A percentile compares a stretch with the other conserved stretches of the same genome.
These are phyloP conservation scores for Quercus cerris DNA, from an alignment of 306 rosid genomes.

Conservation along the genomic window DNA sequence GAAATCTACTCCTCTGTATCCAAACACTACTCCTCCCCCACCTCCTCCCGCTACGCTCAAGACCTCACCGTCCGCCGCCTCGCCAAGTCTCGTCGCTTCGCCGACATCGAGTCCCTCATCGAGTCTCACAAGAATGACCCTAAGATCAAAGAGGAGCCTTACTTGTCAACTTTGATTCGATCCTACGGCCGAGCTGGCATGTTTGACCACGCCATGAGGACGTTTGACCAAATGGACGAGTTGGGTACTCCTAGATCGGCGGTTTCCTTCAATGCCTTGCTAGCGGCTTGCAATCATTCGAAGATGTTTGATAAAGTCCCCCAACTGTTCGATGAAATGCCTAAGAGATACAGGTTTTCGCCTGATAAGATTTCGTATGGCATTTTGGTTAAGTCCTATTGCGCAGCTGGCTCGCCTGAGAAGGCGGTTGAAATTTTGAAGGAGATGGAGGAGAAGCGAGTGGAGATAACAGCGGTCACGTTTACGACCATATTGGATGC, in stretches of 20 bases:
- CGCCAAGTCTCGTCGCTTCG: slow-evolving; percentile 49
- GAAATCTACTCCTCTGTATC: slow-evolving; percentile 55
- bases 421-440: slow-evolving; percentile 35
- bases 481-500: slow-evolving; percentile 48
- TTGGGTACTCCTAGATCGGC: slow-evolving; percentile 58
- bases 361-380: slow-evolving; percentile 60
- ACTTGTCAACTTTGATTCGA: slow-evolving; percentile 53
- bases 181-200: slow-evolving; percentile 63
- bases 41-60: slow-evolving; percentile 51
- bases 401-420: slow-evolving; percentile 36
- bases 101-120: slow-evolving; percentile 50
- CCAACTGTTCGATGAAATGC: slow-evolving; percentile 52
- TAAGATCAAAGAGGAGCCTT: slow-evolving; percentile 51
- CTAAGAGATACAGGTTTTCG: slow-evolving; percentile 32
- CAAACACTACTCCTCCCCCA: slow-evolving; percentile 39
- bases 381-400: slow-evolving; percentile 46
- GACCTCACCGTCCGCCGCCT: slow-evolving; percentile 69
- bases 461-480: slow-evolving; percentile 47
- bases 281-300: slow-evolving; percentile 41
- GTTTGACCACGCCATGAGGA: slow-evolving; percentile 55
- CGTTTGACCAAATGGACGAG: slow-evolving; percentile 53
- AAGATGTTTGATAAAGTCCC: slow-evolving; percentile 41
- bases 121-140: slow-evolving; percentile 66
- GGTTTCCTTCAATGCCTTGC: slow-evolving; percentile 55
- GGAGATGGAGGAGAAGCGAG: slow-evolving; percentile 42